Evolutionary conservation across 148 eudicot genomes (phyloP).

Genomic region (Dianthus caryophyllus): DNA sequence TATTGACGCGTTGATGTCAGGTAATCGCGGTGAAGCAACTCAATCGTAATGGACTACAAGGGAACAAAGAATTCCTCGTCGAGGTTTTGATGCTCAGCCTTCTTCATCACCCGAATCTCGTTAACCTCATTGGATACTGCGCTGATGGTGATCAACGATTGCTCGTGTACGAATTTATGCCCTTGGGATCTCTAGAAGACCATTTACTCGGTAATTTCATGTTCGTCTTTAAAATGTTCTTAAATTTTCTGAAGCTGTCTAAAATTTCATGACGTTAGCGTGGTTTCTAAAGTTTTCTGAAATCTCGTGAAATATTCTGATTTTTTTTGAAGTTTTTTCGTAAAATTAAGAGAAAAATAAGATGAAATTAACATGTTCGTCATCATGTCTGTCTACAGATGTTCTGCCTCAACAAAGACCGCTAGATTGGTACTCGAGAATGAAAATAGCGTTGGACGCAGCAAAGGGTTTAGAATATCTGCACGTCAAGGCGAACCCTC

Average conservation of each 20-base stretch:
- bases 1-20: conserved; percentile 35
- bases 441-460: conserved; percentile 44
- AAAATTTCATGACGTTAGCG: too few relatives aligned
- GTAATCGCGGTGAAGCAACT: conserved; percentile 60
- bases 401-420: conserved; percentile 27
- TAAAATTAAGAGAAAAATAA: too few relatives aligned
- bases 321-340: too few relatives aligned
- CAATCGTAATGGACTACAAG: conserved; percentile 61
- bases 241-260: background rate
- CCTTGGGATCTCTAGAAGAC: conserved; percentile 45
- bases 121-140: conserved; percentile 63
- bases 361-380: background rate
- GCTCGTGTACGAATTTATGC: conserved; percentile 45
- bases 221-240: background rate
- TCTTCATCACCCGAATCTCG: conserved; percentile 53
- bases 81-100: conserved; percentile 68
- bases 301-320: too few relatives aligned
- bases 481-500: conserved; percentile 41
- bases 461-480: conserved; percentile 49
- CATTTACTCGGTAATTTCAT: conserved; percentile 37
- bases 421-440: conserved; percentile 44
- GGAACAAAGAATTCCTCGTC: conserved; percentile 63
- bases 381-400: conserved; percentile 27
- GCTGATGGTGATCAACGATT: conserved; percentile 50
- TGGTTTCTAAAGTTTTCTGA: too few relatives aligned